phyloP scores from a whole-genome alignment of 352 stramenopile genomes.

The Globisporangium cystogenes region DNA sequence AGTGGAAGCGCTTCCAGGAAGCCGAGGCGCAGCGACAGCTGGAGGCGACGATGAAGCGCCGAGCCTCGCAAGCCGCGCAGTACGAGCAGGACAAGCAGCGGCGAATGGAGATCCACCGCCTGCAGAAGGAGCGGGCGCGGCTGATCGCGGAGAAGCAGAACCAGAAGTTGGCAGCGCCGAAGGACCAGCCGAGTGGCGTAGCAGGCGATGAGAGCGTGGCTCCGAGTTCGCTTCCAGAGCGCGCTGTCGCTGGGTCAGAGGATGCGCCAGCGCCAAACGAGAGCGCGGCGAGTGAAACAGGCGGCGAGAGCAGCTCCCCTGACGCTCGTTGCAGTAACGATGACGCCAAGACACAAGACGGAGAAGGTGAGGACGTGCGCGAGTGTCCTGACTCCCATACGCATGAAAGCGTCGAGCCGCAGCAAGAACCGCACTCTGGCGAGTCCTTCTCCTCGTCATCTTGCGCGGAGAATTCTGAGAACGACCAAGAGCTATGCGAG shows the following conservation, averaged over 20 bases:
- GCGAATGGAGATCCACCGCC: conserved; percentile 56
- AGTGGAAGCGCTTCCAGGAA: conserved; percentile 57
- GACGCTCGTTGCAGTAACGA: neutral
- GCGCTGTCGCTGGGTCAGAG: too few relatives aligned
- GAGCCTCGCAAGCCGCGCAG: conserved; percentile 48
- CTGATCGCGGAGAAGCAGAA: conserved; percentile 17
- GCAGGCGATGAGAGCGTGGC: too few relatives aligned
- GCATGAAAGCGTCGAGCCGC: neutral
- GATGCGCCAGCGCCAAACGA: neutral
- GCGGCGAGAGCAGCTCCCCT: neutral
- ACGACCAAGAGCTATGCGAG: neutral
- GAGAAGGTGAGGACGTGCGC: neutral
- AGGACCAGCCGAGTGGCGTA: neutral
- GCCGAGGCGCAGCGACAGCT: conserved; percentile 41
- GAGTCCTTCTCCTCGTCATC: neutral
- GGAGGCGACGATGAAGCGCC: conserved; percentile 35
- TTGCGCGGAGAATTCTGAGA: neutral
- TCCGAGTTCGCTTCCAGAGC: neutral
- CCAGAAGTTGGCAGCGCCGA: conserved; percentile 1
- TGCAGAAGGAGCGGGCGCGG: conserved; percentile 47
- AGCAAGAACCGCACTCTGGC: neutral
- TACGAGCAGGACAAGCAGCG: conserved; percentile 62
- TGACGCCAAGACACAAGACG: neutral
- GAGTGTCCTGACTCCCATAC: neutral
- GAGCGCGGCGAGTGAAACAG: neutral